Percentiles rank a stretch among this genome's conserved stretches.
phyloP scores from a whole-genome alignment of 2,329 filamentous ascomycete species.

The Exutisphaerella laricina region DNA sequence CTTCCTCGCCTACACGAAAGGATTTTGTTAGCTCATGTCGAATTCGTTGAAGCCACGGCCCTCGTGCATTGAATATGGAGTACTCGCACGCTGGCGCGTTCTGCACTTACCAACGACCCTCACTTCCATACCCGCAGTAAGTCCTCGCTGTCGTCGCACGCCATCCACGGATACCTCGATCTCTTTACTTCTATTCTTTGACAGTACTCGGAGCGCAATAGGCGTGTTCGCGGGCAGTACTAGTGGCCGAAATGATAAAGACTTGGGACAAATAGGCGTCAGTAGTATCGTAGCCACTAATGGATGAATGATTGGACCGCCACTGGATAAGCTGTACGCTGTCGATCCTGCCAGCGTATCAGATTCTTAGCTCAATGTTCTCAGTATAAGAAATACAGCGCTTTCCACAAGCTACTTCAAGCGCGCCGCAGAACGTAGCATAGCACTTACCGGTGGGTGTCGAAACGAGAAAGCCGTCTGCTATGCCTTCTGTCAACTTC shows the following conservation, averaged over 20 bases:
- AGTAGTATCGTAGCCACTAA: slow-evolving; percentile 82
- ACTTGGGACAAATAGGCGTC: slow-evolving; percentile 90
- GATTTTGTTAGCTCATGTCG: too few relatives aligned
- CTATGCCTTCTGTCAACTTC: slow-evolving; percentile 88
- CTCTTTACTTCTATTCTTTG: slow-evolving; percentile 47
- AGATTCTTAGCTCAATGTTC: too few relatives aligned
- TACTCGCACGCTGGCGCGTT: too few relatives aligned
- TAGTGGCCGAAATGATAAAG: slow-evolving; percentile 83
- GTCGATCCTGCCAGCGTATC: too few relatives aligned
- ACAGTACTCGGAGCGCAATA: slow-evolving; percentile 73
- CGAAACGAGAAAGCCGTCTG: slow-evolving; percentile 89
- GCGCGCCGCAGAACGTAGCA: too few relatives aligned
- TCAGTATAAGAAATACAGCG: too few relatives aligned
- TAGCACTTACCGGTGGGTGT: slow-evolving; percentile 96
- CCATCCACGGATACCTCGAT: slow-evolving; percentile 49
- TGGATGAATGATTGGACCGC: slow-evolving; percentile 90
- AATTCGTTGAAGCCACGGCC: too few relatives aligned
- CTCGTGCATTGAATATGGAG: too few relatives aligned
- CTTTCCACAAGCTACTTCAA: too few relatives aligned
- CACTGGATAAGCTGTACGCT: slow-evolving; percentile 88
- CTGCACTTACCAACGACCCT: slow-evolving; percentile 81
- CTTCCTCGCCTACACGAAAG: too few relatives aligned
- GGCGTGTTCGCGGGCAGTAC: slow-evolving; percentile 82
- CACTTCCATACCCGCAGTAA: slow-evolving; percentile 59
- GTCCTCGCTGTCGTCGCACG: slow-evolving; percentile 38